These are phyloP conservation scores for Deinandra increscens DNA, from an alignment of 129 eudicot species.

Conservation along the genomic window DNA sequence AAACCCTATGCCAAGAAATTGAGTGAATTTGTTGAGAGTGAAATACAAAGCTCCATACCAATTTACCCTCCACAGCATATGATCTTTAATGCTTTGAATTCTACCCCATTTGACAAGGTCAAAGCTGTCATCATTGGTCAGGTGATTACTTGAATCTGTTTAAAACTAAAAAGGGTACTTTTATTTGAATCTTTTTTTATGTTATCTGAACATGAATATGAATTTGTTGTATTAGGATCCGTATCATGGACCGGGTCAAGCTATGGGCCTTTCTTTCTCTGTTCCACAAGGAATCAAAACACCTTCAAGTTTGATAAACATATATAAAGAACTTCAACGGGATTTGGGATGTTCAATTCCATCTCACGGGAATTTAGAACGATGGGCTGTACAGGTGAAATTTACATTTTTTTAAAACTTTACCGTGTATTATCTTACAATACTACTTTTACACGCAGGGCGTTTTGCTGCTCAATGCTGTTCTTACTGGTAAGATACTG, in stretches of 20 bases:
- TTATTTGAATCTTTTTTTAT: background rate
- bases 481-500: conserved; percentile 72
- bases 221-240: conserved; percentile 61
- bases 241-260: conserved; percentile 98
- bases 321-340: conserved; percentile 83
- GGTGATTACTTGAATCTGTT: conserved; percentile 39
- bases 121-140: conserved; percentile 95
- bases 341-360: conserved; percentile 86
- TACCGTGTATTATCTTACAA: conserved; percentile 19
- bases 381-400: conserved; percentile 90
- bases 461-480: conserved; percentile 81
- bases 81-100: conserved; percentile 88
- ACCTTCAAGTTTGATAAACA: conserved; percentile 89
- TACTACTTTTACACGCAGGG: conserved; percentile 51
- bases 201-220: background rate
- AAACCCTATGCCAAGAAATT: conserved; percentile 72
- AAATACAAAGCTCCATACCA: conserved; percentile 51
- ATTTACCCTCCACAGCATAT: conserved; percentile 85
- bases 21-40: conserved; percentile 63
- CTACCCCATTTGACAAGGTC: conserved; percentile 78
- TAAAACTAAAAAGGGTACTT: conserved; percentile 1
- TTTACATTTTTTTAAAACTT: background rate
- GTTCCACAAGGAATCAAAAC: no score
- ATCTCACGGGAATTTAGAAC: conserved; percentile 80
- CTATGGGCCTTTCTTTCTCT: conserved; percentile 98